Evolutionary conservation across 2,329 filamentous ascomycete species (phyloP).

Genomic region (Fusarium poae): DNA sequence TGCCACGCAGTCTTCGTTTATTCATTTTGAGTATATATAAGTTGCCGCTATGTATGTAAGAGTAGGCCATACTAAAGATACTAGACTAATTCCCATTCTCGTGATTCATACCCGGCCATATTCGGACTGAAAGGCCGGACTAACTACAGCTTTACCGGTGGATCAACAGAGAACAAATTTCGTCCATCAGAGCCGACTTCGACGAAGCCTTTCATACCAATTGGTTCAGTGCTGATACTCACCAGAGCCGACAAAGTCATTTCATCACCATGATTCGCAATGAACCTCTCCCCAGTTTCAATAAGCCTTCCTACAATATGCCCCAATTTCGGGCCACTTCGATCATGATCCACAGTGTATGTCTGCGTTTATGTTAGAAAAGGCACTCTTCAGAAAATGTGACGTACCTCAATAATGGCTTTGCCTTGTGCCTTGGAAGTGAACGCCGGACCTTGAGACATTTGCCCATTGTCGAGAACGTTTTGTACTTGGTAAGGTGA

Average conservation of each 20-base stretch:
- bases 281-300: constrained; percentile 42
- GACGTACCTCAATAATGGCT: constrained; percentile 46
- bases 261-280: constrained; percentile 48
- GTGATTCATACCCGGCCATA: accelerated
- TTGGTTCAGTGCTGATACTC: constrained; percentile 23
- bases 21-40: not conserved
- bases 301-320: constrained; percentile 44
- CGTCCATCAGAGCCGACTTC: not conserved
- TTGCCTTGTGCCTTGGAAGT: constrained; percentile 35
- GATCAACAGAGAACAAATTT: constrained; percentile 3
- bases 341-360: constrained; percentile 51
- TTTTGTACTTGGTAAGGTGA: constrained; percentile 19
- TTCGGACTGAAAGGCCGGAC: not conserved
- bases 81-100: accelerated
- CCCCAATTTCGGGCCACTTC: constrained; percentile 34
- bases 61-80: not conserved
- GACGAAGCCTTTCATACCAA: constrained; percentile 28
- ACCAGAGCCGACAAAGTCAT: constrained; percentile 38
- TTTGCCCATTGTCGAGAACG: constrained; percentile 9
- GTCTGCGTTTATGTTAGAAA: constrained; percentile 36
- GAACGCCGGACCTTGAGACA: constrained; percentile 32
- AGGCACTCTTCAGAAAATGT: accelerated
- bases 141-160: constrained; percentile 16
- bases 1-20: accelerated
- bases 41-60: not conserved